These are phyloP conservation scores for Lipomyces starkeyi DNA, from an alignment of 805 yeast genomes.

Conservation along the genomic window DNA sequence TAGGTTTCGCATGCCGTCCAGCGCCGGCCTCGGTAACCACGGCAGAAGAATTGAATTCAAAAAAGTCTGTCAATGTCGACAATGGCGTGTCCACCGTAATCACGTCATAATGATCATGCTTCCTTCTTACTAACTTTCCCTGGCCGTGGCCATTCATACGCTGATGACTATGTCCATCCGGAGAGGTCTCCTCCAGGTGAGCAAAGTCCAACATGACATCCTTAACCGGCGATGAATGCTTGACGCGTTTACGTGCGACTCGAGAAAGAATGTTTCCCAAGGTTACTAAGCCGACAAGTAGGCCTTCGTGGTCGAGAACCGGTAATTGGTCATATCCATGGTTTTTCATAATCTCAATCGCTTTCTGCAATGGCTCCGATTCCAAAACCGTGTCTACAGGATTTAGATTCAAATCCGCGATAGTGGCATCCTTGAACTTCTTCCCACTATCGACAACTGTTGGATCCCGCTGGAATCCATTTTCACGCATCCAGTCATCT, in stretches of 20 bases:
- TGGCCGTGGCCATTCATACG: slow-evolving; percentile 25
- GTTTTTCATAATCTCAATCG: slow-evolving; percentile 70
- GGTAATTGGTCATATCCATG: slow-evolving; percentile 89
- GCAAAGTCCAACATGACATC: slow-evolving; percentile 76
- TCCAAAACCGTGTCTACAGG: slow-evolving; percentile 79
- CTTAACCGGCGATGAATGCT: slow-evolving; percentile 60
- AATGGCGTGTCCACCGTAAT: slow-evolving; percentile 71
- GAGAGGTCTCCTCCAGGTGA: slow-evolving; percentile 66
- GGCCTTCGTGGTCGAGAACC: slow-evolving; percentile 64
- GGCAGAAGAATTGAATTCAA: slow-evolving; percentile 84
- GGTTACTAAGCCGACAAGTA: slow-evolving; percentile 76
- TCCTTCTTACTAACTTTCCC: slow-evolving; percentile 15
- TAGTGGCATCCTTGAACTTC: slow-evolving; percentile 59
- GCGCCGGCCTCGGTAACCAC: slow-evolving; percentile 68
- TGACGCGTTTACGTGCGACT: slow-evolving; percentile 65
- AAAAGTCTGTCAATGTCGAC: slow-evolving; percentile 72
- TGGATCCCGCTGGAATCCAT: slow-evolving; percentile 55
- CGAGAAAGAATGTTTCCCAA: slow-evolving; percentile 72
- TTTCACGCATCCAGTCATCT: slow-evolving; percentile 86
- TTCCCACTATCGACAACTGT: slow-evolving; percentile 29
- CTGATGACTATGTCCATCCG: slow-evolving; percentile 54
- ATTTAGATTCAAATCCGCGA: slow-evolving; percentile 71
- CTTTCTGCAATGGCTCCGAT: slow-evolving; percentile 64
- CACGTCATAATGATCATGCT: slow-evolving; percentile 57
- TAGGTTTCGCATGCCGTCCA: slow-evolving; percentile 62